A percentile compares a stretch with the other conserved stretches of the same genome.
These are phyloP conservation scores for Cryphonectria radicalis DNA, from an alignment of 2,329 filamentous ascomycete species.

Conservation along the genomic window DNA sequence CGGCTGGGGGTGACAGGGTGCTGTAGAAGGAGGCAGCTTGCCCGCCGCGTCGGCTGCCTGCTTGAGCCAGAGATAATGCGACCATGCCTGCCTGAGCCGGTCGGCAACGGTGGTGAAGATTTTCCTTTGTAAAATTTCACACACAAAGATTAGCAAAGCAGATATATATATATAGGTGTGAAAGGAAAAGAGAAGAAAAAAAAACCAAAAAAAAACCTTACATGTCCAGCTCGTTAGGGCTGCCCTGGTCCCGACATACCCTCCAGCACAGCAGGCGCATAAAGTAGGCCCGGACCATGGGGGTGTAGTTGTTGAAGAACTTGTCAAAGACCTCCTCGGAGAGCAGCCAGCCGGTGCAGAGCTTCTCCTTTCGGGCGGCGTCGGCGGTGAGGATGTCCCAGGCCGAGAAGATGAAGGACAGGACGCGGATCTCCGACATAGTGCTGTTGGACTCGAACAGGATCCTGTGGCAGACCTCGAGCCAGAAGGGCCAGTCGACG, in stretches of 20 bases:
- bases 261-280: constrained; percentile 92
- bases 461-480: constrained; percentile 78
- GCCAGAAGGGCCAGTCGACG: constrained; percentile 84
- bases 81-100: constrained; percentile 74
- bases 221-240: constrained; percentile 65
- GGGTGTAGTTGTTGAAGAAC: constrained; percentile 92
- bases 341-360: constrained; percentile 78
- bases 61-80: constrained; percentile 77
- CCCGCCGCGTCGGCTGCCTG: constrained; percentile 63
- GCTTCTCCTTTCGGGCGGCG: constrained; percentile 66
- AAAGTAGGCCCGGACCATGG: constrained; percentile 92
- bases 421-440: constrained; percentile 84
- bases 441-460: constrained; percentile 78
- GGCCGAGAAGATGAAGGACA: constrained; percentile 78
- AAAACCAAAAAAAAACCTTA: too few species aligned
- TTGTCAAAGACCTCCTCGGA: constrained; percentile 75
- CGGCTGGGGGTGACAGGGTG: constrained; percentile 82
- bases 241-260: constrained; percentile 75
- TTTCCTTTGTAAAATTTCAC: constrained; percentile 53
- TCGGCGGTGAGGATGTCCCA: constrained; percentile 76
- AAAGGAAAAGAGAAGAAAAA: too few species aligned
- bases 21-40: constrained; percentile 69
- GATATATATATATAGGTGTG: neutral
- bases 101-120: constrained; percentile 71
- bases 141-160: constrained; percentile 33